These are phyloP conservation scores for Colletotrichum orbiculare DNA, from an alignment of 2,329 filamentous ascomycete species.

Conservation along the genomic window DNA sequence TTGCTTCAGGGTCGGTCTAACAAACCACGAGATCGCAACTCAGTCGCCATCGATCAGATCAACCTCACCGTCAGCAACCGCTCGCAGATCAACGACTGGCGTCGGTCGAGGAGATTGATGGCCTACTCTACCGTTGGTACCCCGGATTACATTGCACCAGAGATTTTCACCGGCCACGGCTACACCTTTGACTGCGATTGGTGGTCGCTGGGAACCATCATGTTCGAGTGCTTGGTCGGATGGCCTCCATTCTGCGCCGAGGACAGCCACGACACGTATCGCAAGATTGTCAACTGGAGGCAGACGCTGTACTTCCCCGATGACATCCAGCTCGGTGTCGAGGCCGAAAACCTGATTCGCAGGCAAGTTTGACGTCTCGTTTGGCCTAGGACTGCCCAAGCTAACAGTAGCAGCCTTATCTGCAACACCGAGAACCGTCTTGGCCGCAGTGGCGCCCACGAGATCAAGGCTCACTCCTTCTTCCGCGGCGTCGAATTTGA, in stretches of 20 bases:
- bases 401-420: slow-evolving; percentile 74
- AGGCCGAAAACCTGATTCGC: slow-evolving; percentile 92
- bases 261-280: slow-evolving; percentile 96
- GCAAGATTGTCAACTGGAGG: slow-evolving; percentile 99
- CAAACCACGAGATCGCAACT: slow-evolving; percentile 84
- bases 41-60: slow-evolving; percentile 96
- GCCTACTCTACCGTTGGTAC: slow-evolving; percentile 98
- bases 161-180: slow-evolving; percentile 96
- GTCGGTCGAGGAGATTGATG: slow-evolving; percentile 93
- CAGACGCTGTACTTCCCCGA: slow-evolving; percentile 96
- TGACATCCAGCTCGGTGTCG: slow-evolving; percentile 87
- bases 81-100: slow-evolving; percentile 98
- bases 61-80: slow-evolving; percentile 98
- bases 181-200: slow-evolving; percentile 98
- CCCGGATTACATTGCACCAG: slow-evolving; percentile 97
- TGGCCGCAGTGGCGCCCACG: slow-evolving; percentile 84
- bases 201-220: slow-evolving; percentile 99
- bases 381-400: neutral
- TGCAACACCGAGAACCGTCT: slow-evolving; percentile 94
- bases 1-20: slow-evolving; percentile 84
- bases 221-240: slow-evolving; percentile 98
- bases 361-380: slow-evolving; percentile 67
- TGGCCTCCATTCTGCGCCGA: slow-evolving; percentile 99
- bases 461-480: slow-evolving; percentile 95
- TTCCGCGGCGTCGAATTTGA: slow-evolving; percentile 98